These are phyloP conservation scores for Gillenia trifoliata DNA, from an alignment of 306 rosid genomes.

Conservation along the genomic window DNA sequence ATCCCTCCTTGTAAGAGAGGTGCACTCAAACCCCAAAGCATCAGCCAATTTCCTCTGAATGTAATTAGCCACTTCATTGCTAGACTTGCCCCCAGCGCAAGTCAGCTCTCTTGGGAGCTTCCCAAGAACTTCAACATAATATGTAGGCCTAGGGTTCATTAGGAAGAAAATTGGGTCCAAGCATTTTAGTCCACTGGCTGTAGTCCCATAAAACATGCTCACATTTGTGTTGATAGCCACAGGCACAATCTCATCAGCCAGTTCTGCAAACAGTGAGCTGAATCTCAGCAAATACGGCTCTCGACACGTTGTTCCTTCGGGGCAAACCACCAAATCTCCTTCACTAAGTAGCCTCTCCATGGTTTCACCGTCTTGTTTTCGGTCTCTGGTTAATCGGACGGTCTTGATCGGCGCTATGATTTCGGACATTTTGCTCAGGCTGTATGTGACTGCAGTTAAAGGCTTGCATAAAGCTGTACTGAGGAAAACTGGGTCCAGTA, in stretches of 20 bases:
- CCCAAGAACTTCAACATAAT: constrained; percentile 52
- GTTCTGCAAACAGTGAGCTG: constrained; percentile 83
- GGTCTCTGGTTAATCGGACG: constrained; percentile 64
- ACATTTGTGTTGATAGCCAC: constrained; percentile 65
- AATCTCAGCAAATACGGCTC: constrained; percentile 86
- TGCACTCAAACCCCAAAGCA: constrained; percentile 88
- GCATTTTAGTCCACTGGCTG: constrained; percentile 86
- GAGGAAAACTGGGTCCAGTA: constrained; percentile 71
- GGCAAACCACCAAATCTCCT: constrained; percentile 93
- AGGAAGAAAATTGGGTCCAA: constrained; percentile 78
- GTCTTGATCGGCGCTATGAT: constrained; percentile 55
- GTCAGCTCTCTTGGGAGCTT: constrained; percentile 54
- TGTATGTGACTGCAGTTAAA: constrained; percentile 72
- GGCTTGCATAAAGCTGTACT: constrained; percentile 43
- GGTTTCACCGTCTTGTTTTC: constrained; percentile 58
- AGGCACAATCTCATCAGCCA: constrained; percentile 80
- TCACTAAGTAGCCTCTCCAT: constrained; percentile 50
- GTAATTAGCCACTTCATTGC: constrained; percentile 77
- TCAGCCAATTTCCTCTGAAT: constrained; percentile 58
- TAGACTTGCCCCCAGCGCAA: constrained; percentile 60
- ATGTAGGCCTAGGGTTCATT: constrained; percentile 82
- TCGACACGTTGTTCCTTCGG: constrained; percentile 97
- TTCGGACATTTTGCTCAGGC: constrained; percentile 63
- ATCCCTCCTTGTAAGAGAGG: constrained; percentile 68
- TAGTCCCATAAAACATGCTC: constrained; percentile 92